Percentiles rank a stretch among this genome's conserved stretches.
phyloP scores from a whole-genome alignment of 2,329 filamentous ascomycete genomes.

The Hypocreales sp. region DNA sequence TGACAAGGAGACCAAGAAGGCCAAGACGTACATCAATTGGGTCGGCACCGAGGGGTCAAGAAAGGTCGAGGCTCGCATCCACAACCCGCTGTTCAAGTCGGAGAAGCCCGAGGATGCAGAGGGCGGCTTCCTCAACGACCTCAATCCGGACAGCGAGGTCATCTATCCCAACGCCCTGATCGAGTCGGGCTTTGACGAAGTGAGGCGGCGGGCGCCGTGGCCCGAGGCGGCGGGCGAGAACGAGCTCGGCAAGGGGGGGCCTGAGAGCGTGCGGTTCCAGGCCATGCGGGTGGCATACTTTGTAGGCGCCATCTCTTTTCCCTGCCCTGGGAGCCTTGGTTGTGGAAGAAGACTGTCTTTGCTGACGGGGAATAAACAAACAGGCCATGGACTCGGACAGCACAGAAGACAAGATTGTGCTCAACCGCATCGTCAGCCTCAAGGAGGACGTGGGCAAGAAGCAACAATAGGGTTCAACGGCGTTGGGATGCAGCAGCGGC shows the following conservation, averaged over 20 bases:
- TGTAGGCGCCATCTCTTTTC: constrained; percentile 21
- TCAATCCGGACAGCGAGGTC: constrained; percentile 73
- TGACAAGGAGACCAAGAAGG: constrained; percentile 55
- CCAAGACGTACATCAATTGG: constrained; percentile 86
- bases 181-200: constrained; percentile 69
- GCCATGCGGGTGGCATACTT: constrained; percentile 82
- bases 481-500: too few relatives aligned
- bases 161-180: constrained; percentile 67
- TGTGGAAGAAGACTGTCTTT: background rate
- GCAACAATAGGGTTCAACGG: too few relatives aligned
- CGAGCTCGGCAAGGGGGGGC: constrained; percentile 43
- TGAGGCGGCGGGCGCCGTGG: constrained; percentile 62
- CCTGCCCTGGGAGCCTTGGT: background rate
- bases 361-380: background rate
- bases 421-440: constrained; percentile 84
- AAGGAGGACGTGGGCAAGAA: constrained; percentile 73
- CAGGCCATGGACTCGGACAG: constrained; percentile 64
- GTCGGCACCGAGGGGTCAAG: constrained; percentile 50
- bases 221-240: constrained; percentile 61
- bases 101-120: constrained; percentile 65
- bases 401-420: constrained; percentile 61
- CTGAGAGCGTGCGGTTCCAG: constrained; percentile 77
- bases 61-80: constrained; percentile 60
- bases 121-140: constrained; percentile 68
- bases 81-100: constrained; percentile 75